These are phyloP conservation scores for Earliella scabrosa DNA, from an alignment of 1,284 basidiomycete species.

Conservation along the genomic window DNA sequence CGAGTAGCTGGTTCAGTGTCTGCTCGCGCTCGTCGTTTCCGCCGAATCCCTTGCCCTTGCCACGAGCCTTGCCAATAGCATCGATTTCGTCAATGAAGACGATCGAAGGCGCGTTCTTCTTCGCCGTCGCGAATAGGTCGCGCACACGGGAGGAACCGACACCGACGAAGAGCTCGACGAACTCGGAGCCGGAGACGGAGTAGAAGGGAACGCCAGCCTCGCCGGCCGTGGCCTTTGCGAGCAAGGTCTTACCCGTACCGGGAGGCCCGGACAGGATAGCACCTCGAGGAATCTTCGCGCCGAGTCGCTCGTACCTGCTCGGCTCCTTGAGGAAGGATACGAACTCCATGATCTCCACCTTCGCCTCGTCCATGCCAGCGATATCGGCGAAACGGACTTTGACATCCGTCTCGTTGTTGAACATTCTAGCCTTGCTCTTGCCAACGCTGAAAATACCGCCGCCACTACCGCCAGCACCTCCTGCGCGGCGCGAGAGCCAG, in stretches of 20 bases:
- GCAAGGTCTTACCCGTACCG: constrained; percentile 97
- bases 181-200: constrained; percentile 98
- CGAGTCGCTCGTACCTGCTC: constrained; percentile 91
- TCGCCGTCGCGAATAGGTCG: constrained; percentile 96
- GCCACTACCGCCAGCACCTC: constrained; percentile 65
- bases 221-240: constrained; percentile 98
- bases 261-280: constrained; percentile 98
- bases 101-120: constrained; percentile 98
- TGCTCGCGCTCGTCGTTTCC: constrained; percentile 99
- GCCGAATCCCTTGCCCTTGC: constrained; percentile 87
- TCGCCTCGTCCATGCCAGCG: constrained; percentile 99
- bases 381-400: constrained; percentile 95
- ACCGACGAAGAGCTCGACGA: constrained; percentile 99
- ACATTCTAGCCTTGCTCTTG: constrained; percentile 93
- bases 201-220: constrained; percentile 98
- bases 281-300: constrained; percentile 98
- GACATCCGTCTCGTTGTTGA: constrained; percentile 97
- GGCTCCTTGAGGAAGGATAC: constrained; percentile 99
- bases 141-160: constrained; percentile 97
- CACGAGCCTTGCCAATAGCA: constrained; percentile 95
- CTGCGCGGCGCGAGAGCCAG: constrained; percentile 86
- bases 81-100: constrained; percentile 99
- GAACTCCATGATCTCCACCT: constrained; percentile 99
- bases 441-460: constrained; percentile 98
- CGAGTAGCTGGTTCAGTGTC: constrained; percentile 96